Percentiles rank a stretch among this genome's conserved stretches.
These are phyloP conservation scores for Venturia carpophila DNA, from an alignment of 2,329 filamentous ascomycete species.

Conservation along the genomic window DNA sequence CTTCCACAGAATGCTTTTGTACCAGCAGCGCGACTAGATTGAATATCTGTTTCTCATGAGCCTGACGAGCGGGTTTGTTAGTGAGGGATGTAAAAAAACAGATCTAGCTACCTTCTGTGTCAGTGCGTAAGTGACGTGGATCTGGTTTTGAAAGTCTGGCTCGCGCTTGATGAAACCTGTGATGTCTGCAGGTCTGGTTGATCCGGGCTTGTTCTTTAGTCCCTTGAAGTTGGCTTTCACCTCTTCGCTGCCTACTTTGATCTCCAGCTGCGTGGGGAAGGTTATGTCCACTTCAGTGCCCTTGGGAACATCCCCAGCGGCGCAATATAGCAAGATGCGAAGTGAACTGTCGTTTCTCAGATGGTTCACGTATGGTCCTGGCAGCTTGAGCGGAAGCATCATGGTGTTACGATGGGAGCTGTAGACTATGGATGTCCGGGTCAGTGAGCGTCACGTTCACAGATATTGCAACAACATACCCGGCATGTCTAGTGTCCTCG, in stretches of 20 bases:
- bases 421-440: constrained; percentile 39
- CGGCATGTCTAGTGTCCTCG: constrained; percentile 60
- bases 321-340: constrained; percentile 77
- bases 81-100: not conserved
- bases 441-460: not conserved
- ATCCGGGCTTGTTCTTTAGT: constrained; percentile 91
- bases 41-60: constrained; percentile 30
- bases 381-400: constrained; percentile 51
- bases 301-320: constrained; percentile 43
- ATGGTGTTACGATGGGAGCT: constrained; percentile 52
- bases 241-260: constrained; percentile 82
- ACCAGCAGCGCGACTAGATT: constrained; percentile 66
- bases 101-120: constrained; percentile 62
- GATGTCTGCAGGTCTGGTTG: constrained; percentile 87
- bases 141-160: constrained; percentile 62
- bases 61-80: constrained; percentile 15
- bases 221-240: constrained; percentile 90
- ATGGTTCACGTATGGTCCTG: constrained; percentile 45
- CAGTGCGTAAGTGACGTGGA: constrained; percentile 86
- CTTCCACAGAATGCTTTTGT: constrained; percentile 60
- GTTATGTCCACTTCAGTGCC: constrained; percentile 25
- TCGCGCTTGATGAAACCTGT: constrained; percentile 66
- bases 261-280: constrained; percentile 87
- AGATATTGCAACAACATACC: not conserved
- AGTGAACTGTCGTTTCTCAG: constrained; percentile 54